Percentiles rank a stretch among this genome's conserved stretches.
Evolutionary conservation across 495 filamentous ascomycete species (phyloP).

Genomic region (Trichoderma parareesei): DNA sequence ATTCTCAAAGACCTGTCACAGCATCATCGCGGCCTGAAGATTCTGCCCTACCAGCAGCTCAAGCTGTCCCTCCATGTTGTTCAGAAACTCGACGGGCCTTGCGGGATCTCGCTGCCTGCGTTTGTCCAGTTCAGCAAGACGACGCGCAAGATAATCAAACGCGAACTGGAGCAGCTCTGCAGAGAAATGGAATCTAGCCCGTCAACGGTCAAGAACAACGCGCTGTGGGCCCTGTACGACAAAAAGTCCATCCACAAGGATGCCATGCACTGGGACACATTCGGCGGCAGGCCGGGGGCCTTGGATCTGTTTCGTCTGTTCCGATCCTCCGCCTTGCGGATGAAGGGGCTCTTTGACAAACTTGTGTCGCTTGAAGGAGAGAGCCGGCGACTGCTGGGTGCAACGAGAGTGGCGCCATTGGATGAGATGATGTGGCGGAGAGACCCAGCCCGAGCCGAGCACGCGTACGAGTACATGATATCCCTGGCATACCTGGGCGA

Average conservation of each 20-base stretch:
- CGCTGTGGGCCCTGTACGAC: conserved; percentile 8
- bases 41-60: not conserved
- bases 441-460: conserved; percentile 3
- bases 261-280: not conserved
- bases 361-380: not conserved
- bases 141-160: not conserved
- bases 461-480: not conserved
- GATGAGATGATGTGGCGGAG: conserved; percentile 2
- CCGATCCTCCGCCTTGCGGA: not conserved
- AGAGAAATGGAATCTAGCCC: not conserved
- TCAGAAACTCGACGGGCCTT: not conserved
- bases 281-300: not conserved
- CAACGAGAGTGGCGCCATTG: not conserved
- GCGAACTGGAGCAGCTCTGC: not conserved
- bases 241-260: not conserved
- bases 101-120: not conserved
- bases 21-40: not conserved
- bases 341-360: conserved; percentile 3
- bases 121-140: conserved; percentile 8
- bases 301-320: not conserved
- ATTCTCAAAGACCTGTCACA: conserved; percentile 2
- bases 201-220: not conserved
- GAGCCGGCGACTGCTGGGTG: not conserved
- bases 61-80: not conserved
- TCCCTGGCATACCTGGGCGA: conserved; percentile 10